These are phyloP conservation scores for Lactarius quietus DNA, from an alignment of 768 basidiomycete species.

Conservation along the genomic window DNA sequence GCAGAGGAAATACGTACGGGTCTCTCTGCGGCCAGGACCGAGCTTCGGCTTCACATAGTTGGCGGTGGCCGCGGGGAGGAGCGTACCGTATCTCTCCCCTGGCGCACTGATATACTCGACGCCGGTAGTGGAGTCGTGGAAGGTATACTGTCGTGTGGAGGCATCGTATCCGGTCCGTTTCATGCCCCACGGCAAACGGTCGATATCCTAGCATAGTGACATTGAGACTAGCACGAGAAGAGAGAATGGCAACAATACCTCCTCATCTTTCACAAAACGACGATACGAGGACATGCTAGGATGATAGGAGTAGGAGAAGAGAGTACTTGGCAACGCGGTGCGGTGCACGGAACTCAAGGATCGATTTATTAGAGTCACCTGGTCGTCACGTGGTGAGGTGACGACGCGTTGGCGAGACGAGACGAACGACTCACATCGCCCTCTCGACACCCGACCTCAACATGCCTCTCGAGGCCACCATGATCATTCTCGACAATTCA, in stretches of 20 bases:
- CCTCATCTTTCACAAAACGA: slow-evolving; percentile 7
- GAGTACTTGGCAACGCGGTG: not conserved
- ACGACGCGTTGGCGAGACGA: slow-evolving; percentile 3
- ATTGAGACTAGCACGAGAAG: not conserved
- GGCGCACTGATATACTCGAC: slow-evolving; percentile 13
- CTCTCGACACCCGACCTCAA: slow-evolving; percentile 32
- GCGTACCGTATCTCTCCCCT: slow-evolving; percentile 18
- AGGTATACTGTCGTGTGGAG: slow-evolving; percentile 17
- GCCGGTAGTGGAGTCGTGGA: slow-evolving; percentile 10
- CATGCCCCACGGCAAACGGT: slow-evolving; percentile 20
- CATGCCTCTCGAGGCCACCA: slow-evolving; percentile 97
- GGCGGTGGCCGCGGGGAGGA: slow-evolving; percentile 16
- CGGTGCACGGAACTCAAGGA: no score
- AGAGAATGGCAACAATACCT: not conserved
- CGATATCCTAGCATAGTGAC: slow-evolving; percentile 6
- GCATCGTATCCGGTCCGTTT: slow-evolving; percentile 22
- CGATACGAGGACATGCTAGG: slow-evolving; percentile 1
- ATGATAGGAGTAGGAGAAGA: not conserved
- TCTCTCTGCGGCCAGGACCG: slow-evolving; percentile 7
- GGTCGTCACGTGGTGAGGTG: not conserved
- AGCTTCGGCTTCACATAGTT: not conserved
- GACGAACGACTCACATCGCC: slow-evolving; percentile 1
- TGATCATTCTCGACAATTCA: slow-evolving; percentile 97
- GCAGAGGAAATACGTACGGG: slow-evolving; percentile 11
- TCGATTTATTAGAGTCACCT: not conserved